These are phyloP conservation scores for Penicillium odoratum DNA, from an alignment of 495 filamentous ascomycete species.

Conservation along the genomic window DNA sequence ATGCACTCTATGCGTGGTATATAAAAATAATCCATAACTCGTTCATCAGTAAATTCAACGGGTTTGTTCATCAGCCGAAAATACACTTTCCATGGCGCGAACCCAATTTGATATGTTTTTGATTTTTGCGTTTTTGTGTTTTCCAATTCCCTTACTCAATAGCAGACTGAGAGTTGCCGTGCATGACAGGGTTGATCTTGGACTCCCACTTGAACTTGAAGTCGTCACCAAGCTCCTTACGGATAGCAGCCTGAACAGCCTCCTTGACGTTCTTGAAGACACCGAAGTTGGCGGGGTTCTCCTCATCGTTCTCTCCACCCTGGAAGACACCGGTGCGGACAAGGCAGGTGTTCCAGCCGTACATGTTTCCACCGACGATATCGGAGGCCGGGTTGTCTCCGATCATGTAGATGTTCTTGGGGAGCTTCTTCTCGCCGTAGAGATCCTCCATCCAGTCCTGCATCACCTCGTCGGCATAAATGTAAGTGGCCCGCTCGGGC, in stretches of 20 bases:
- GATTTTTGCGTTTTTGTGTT: neutral
- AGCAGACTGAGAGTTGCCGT: constrained; percentile 53
- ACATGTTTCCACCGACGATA: constrained; percentile 77
- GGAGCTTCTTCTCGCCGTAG: constrained; percentile 68
- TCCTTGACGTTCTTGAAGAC: constrained; percentile 57
- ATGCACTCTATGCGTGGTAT: constrained; percentile 6
- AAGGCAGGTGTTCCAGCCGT: constrained; percentile 78
- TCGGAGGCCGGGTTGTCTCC: constrained; percentile 79
- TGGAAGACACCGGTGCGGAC: constrained; percentile 64
- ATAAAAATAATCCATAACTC: constrained; percentile 8
- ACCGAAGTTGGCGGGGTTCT: constrained; percentile 61
- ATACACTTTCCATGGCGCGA: neutral
- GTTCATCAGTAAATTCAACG: constrained; percentile 3
- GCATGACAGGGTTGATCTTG: constrained; percentile 60
- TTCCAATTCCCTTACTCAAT: constrained; percentile 45
- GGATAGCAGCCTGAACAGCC: constrained; percentile 52
- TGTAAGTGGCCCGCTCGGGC: constrained; percentile 77
- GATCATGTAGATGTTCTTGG: constrained; percentile 78
- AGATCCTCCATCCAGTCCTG: constrained; percentile 74
- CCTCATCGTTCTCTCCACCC: constrained; percentile 51
- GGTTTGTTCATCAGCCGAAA: constrained; percentile 5
- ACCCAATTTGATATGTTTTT: neutral
- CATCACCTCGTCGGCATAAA: constrained; percentile 76
- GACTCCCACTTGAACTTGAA: constrained; percentile 59
- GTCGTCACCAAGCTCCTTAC: constrained; percentile 56